A percentile compares a stretch with the other conserved stretches of the same genome.
These are phyloP conservation scores for Suillus fuscotomentosus DNA, from an alignment of 768 basidiomycete species.

Conservation along the genomic window DNA sequence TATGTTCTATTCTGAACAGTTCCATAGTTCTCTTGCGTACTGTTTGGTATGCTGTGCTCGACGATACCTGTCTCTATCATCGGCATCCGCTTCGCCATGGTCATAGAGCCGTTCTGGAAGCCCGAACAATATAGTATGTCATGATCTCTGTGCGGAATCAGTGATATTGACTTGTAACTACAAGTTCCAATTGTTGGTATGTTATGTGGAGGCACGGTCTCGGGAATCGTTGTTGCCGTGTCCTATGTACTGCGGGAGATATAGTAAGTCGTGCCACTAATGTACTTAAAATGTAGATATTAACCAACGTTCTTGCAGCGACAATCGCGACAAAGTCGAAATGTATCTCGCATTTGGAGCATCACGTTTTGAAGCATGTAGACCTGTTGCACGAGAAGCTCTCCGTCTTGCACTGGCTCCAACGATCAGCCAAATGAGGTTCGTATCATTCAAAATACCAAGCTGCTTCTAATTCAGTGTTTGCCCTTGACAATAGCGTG, in stretches of 20 bases:
- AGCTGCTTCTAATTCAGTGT: neutral
- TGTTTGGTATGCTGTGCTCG: constrained; percentile 68
- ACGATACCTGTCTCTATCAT: constrained; percentile 80
- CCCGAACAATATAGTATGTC: constrained; percentile 76
- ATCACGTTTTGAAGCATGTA: constrained; percentile 78
- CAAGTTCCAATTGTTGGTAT: constrained; percentile 83
- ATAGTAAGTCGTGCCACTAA: constrained; percentile 43
- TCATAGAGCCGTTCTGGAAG: constrained; percentile 75
- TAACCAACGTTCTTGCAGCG: constrained; percentile 39
- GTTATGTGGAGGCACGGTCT: constrained; percentile 80
- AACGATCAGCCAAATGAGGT: constrained; percentile 87
- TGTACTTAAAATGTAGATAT: neutral
- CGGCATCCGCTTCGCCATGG: constrained; percentile 76
- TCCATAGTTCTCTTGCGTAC: constrained; percentile 58
- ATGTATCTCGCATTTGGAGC: constrained; percentile 86
- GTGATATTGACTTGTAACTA: neutral
- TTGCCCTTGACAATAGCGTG: constrained; percentile 42
- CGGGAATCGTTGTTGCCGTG: constrained; percentile 68
- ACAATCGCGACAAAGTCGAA: constrained; percentile 84
- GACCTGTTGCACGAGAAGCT: constrained; percentile 74
- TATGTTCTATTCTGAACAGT: constrained; percentile 11
- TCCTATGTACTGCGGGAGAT: constrained; percentile 76
- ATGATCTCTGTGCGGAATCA: neutral
- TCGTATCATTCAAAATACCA: constrained; percentile 6
- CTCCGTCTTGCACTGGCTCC: constrained; percentile 80